Percentiles rank a stretch among this genome's conserved stretches.
phyloP scores from a whole-genome alignment of 2,329 filamentous ascomycete genomes.

The Sporothrix phasma region DNA sequence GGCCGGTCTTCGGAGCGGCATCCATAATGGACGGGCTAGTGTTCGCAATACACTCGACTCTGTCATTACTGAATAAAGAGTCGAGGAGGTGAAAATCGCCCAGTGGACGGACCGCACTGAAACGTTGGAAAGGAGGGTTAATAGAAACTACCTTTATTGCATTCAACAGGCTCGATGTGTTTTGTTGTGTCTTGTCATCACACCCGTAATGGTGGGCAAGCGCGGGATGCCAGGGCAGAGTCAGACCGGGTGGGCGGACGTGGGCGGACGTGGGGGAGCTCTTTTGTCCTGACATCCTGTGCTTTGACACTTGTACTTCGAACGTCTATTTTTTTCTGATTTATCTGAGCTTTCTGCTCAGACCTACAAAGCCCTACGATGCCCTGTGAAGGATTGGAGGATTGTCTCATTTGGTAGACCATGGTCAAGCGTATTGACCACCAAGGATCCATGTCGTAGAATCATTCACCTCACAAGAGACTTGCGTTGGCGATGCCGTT shows the following conservation, averaged over 20 bases:
- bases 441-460: too few relatives aligned
- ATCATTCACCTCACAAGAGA: too few relatives aligned
- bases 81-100: neutral
- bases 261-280: neutral
- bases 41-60: neutral
- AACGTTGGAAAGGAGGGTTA: neutral
- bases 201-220: neutral
- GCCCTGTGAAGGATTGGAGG: too few relatives aligned
- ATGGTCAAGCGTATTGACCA: too few relatives aligned
- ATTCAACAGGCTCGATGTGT: neutral
- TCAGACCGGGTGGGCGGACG: neutral
- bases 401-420: too few relatives aligned
- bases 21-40: neutral
- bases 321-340: neutral
- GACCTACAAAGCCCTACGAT: too few relatives aligned
- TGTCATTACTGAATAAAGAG: neutral
- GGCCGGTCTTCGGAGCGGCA: neutral
- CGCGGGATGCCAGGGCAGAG: neutral
- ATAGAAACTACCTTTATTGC: neutral
- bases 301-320: neutral
- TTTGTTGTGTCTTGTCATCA: neutral
- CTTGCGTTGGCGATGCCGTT: too few relatives aligned
- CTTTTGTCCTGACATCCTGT: neutral
- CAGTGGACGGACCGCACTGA: neutral
- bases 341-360: too few relatives aligned